Evolutionary conservation across 257 asterid genomes (phyloP).

Genomic region (Petunia secreta): DNA sequence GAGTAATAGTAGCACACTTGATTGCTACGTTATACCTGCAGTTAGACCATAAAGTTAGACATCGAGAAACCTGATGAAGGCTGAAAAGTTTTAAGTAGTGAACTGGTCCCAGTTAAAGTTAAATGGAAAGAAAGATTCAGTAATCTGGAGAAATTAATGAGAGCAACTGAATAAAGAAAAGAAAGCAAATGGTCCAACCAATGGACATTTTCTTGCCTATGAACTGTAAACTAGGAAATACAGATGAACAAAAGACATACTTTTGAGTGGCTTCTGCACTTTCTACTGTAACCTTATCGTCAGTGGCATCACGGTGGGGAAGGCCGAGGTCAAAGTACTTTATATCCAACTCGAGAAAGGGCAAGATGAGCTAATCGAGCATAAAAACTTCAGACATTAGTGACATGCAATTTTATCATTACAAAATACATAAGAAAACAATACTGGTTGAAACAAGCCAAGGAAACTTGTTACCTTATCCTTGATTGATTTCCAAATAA

Average conservation of each 20-base stretch:
- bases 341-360: constrained; percentile 96
- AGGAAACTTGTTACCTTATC: constrained; percentile 66
- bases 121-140: background rate
- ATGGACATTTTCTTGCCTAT: background rate
- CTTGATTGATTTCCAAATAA: constrained; percentile 89
- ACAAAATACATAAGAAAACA: background rate
- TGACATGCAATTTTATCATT: constrained; percentile 9
- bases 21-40: constrained; percentile 85
- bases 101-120: background rate
- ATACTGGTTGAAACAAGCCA: constrained; percentile 12
- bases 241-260: constrained; percentile 45
- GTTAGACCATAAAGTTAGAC: constrained; percentile 26
- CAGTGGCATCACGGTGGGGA: constrained; percentile 93
- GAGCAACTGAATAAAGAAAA: background rate
- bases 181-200: constrained; percentile 13
- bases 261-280: constrained; percentile 99
- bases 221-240: background rate
- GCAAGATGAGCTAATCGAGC: constrained; percentile 75
- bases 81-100: background rate
- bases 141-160: background rate
- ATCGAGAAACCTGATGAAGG: constrained; percentile 5
- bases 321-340: constrained; percentile 98
- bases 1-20: constrained; percentile 89
- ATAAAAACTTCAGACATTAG: constrained; percentile 20
- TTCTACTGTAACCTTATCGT: constrained; percentile 95